Evolutionary conservation across 768 basidiomycete genomes (phyloP).

Genomic region (Hebeloma cylindrosporum): DNA sequence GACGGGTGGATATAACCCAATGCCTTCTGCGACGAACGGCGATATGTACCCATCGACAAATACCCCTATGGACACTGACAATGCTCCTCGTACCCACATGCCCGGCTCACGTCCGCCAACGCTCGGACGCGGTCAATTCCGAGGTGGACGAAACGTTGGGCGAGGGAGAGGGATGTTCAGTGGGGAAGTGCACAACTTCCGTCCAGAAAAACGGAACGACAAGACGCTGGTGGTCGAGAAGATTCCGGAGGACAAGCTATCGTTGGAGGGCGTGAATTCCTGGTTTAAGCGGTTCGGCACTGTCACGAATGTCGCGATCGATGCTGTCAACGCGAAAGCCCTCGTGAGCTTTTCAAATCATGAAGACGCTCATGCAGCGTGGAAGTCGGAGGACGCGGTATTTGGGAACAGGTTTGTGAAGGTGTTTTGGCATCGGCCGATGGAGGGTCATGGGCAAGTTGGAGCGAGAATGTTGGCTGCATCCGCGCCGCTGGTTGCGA

Average conservation of each 20-base stretch:
- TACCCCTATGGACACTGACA: slow-evolving; percentile 24
- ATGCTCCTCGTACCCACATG: slow-evolving; percentile 18
- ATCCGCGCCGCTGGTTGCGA: slow-evolving; percentile 74
- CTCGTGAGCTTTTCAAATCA: slow-evolving; percentile 85
- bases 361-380: slow-evolving; percentile 82
- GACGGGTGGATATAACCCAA: slow-evolving; percentile 9
- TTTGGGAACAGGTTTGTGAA: slow-evolving; percentile 95
- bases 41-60: slow-evolving; percentile 13
- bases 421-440: slow-evolving; percentile 91
- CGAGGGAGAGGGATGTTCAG: slow-evolving; percentile 54
- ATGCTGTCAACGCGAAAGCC: slow-evolving; percentile 71
- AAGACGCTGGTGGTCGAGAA: slow-evolving; percentile 92
- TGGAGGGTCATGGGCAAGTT: slow-evolving; percentile 85
- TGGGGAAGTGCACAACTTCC: slow-evolving; percentile 65
- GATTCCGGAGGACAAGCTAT: slow-evolving; percentile 83
- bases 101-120: slow-evolving; percentile 37
- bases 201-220: slow-evolving; percentile 64
- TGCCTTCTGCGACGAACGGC: slow-evolving; percentile 11
- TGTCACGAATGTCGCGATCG: slow-evolving; percentile 90
- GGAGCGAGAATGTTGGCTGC: slow-evolving; percentile 81
- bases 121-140: slow-evolving; percentile 27
- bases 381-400: slow-evolving; percentile 94
- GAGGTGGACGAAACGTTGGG: slow-evolving; percentile 45
- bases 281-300: slow-evolving; percentile 94
- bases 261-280: slow-evolving; percentile 72